phyloP scores from a whole-genome alignment of 2,329 filamentous ascomycete species.

The Aspergillus sp. region DNA sequence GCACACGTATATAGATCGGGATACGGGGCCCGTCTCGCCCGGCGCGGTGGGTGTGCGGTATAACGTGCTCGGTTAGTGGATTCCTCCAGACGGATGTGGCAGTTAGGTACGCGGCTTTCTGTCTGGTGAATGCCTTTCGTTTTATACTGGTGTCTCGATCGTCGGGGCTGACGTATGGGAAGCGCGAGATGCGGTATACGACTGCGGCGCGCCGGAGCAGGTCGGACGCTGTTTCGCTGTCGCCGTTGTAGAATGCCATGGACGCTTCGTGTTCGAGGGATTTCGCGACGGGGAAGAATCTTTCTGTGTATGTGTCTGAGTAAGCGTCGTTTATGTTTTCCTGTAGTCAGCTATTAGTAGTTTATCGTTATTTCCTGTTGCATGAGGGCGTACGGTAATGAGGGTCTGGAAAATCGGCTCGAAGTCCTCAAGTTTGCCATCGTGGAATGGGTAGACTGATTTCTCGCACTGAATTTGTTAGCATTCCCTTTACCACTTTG shows the following conservation, averaged over 20 bases:
- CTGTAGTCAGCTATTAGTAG: slow-evolving; percentile 4
- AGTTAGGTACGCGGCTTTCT: slow-evolving; percentile 64
- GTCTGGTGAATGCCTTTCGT: slow-evolving; percentile 62
- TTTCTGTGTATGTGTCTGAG: slow-evolving; percentile 62
- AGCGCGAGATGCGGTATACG: slow-evolving; percentile 71
- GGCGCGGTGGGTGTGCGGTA: slow-evolving; percentile 57
- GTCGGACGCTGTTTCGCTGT: slow-evolving; percentile 56
- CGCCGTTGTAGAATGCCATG: slow-evolving; percentile 48
- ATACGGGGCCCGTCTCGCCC: slow-evolving; percentile 56
- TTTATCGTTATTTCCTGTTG: neutral
- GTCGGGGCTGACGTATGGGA: slow-evolving; percentile 52
- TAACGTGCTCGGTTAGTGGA: slow-evolving; percentile 60
- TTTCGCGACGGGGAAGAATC: slow-evolving; percentile 63
- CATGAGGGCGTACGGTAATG: slow-evolving; percentile 46
- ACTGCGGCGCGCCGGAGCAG: slow-evolving; percentile 70
- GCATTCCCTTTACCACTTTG: neutral
- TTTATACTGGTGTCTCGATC: slow-evolving; percentile 45
- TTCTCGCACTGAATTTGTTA: slow-evolving; percentile 49
- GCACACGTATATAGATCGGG: slow-evolving; percentile 65
- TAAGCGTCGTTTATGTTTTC: slow-evolving; percentile 65
- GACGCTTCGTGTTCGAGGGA: slow-evolving; percentile 56
- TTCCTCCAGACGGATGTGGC: slow-evolving; percentile 53
- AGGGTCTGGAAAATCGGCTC: slow-evolving; percentile 66
- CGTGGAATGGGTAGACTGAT: slow-evolving; percentile 73
- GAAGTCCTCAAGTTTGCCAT: slow-evolving; percentile 67